These are phyloP conservation scores for Setaria viridis DNA, from an alignment of 202 grass and related monocot genomes.

Conservation along the genomic window DNA sequence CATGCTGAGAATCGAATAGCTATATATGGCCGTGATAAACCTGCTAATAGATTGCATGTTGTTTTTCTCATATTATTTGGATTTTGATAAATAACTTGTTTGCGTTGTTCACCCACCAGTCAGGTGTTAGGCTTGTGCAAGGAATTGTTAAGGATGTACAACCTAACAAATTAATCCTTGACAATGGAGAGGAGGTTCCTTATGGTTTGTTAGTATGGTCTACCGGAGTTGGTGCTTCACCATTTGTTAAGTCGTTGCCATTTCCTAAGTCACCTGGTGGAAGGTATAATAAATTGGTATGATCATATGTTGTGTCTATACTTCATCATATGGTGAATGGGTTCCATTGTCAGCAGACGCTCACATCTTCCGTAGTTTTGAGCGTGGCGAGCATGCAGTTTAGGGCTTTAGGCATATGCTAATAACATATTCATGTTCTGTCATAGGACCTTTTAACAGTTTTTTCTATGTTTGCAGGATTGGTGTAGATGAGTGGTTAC, in stretches of 20 bases:
- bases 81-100: constrained; percentile 31
- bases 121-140: constrained; percentile 83
- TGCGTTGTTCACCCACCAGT: constrained; percentile 54
- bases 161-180: constrained; percentile 75
- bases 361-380: constrained; percentile 1
- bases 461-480: constrained; percentile 65
- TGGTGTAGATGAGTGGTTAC: constrained; percentile 90
- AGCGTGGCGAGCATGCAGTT: background rate
- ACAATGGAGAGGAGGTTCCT: constrained; percentile 85
- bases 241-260: constrained; percentile 72
- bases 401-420: background rate
- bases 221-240: constrained; percentile 90
- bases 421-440: background rate
- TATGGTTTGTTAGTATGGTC: constrained; percentile 97
- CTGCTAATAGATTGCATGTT: background rate
- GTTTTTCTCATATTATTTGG: constrained; percentile 33
- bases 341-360: background rate
- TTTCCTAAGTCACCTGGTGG: constrained; percentile 88
- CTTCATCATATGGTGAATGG: background rate
- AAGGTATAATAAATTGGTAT: constrained; percentile 64
- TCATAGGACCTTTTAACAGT: constrained; percentile 7
- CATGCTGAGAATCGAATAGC: constrained; percentile 51
- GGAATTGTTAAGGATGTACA: constrained; percentile 94
- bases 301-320: constrained; percentile 3
- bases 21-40: constrained; percentile 40